Evolutionary conservation across 2,329 filamentous ascomycete genomes (phyloP).

Genomic region (Cercospora janseana): DNA sequence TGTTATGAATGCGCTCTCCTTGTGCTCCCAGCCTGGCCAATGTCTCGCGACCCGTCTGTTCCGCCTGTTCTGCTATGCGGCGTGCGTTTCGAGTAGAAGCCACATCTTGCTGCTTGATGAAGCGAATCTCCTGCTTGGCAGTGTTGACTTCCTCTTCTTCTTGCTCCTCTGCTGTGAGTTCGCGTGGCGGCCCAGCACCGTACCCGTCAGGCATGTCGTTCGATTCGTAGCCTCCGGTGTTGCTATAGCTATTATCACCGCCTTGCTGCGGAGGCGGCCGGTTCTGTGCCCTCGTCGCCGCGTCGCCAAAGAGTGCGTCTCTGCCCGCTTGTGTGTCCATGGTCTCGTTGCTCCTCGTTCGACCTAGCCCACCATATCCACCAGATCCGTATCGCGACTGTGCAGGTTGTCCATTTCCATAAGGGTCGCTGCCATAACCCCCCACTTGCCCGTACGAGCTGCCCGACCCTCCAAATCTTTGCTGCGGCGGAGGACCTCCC

Average conservation of each 20-base stretch:
- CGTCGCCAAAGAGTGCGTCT: conserved; percentile 64
- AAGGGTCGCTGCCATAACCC: conserved; percentile 55
- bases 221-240: conserved; percentile 34
- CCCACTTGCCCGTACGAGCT: conserved; percentile 43
- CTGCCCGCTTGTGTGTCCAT: conserved; percentile 55
- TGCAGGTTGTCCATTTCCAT: conserved; percentile 41
- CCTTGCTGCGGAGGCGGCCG: conserved; percentile 20
- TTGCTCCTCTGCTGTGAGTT: conserved; percentile 79
- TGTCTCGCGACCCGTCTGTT: conserved; percentile 69
- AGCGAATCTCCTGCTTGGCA: conserved; percentile 70
- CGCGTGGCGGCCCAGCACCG: conserved; percentile 63
- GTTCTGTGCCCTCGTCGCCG: conserved; percentile 50
- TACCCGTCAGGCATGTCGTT: conserved; percentile 40
- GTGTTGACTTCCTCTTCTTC: conserved; percentile 70
- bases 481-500: conserved; percentile 28
- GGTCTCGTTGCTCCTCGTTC: conserved; percentile 50
- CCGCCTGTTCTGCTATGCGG: conserved; percentile 64
- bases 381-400: conserved; percentile 45
- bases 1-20: conserved; percentile 76
- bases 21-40: conserved; percentile 73
- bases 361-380: conserved; percentile 58
- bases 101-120: conserved; percentile 75
- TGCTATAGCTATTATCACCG: conserved; percentile 35
- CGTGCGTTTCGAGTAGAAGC: conserved; percentile 69
- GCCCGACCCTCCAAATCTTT: conserved; percentile 29